phyloP scores from a whole-genome alignment of 305 asterid species.

The Withania somnifera region DNA sequence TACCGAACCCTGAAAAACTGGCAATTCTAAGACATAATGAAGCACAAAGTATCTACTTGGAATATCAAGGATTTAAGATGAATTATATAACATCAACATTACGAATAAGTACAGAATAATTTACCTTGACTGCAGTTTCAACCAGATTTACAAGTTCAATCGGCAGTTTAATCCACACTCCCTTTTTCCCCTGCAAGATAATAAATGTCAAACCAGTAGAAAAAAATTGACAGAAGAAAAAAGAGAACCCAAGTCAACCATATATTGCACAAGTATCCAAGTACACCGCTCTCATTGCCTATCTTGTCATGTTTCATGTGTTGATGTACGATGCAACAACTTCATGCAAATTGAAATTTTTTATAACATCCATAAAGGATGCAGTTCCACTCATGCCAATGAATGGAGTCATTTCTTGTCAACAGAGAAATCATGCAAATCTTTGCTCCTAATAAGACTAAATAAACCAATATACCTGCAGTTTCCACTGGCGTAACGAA shows the following conservation, averaged over 20 bases:
- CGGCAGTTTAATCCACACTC: slow-evolving; percentile 43
- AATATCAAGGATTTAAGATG: background rate
- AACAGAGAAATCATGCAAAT: background rate
- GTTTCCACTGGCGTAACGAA: slow-evolving; percentile 36
- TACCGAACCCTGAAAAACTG: background rate
- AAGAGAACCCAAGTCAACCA: background rate
- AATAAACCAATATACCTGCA: slow-evolving; percentile 24
- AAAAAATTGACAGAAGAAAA: background rate
- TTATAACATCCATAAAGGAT: background rate
- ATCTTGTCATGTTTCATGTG: background rate
- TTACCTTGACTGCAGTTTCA: slow-evolving; percentile 42
- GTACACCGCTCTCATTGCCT: background rate
- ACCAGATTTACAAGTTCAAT: slow-evolving; percentile 32
- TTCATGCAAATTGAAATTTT: background rate
- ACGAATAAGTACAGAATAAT: background rate
- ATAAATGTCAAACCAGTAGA: background rate
- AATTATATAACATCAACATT: background rate
- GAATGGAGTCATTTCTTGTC: background rate
- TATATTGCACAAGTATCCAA: background rate
- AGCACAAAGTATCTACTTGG: background rate
- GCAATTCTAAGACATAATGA: background rate
- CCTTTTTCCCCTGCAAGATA: slow-evolving; percentile 41
- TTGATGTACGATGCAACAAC: background rate
- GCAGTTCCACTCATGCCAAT: background rate
- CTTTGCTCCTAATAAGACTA: background rate